A percentile compares a stretch with the other conserved stretches of the same genome.
phyloP scores from a whole-genome alignment of 148 eudicot species.

The Oxyria digyna region DNA sequence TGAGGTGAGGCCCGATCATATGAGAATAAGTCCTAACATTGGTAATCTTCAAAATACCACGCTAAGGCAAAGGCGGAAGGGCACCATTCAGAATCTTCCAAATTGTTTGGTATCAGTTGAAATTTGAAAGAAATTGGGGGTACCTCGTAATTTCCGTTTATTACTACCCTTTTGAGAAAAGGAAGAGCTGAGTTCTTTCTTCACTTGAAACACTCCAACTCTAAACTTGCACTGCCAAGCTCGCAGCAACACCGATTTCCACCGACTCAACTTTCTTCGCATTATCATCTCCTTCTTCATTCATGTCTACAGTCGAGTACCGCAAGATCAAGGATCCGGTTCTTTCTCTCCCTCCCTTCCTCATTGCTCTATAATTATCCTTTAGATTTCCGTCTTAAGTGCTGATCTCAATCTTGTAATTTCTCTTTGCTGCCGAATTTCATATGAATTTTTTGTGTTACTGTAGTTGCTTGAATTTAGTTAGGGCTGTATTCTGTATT shows the following conservation, averaged over 20 bases:
- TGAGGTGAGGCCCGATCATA: no score
- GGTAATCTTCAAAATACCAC: no score
- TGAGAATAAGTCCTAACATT: no score
- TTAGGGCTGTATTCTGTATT: not conserved
- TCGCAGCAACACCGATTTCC: not conserved
- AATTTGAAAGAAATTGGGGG: no score
- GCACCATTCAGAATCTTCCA: not conserved
- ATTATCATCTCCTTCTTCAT: not conserved
- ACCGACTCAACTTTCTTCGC: not conserved
- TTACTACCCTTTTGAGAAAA: not conserved
- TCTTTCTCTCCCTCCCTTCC: conserved; percentile 2
- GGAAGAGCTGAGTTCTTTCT: not conserved
- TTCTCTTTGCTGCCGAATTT: not conserved
- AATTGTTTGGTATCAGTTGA: not conserved
- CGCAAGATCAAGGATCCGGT: conserved; percentile 84
- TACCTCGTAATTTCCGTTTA: no score
- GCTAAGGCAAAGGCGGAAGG: not conserved
- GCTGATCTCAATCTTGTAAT: not conserved
- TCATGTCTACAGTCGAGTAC: conserved; percentile 44
- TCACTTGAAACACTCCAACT: not conserved
- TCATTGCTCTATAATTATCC: not conserved
- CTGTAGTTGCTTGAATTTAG: not conserved
- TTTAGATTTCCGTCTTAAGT: not conserved
- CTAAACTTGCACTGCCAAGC: not conserved
- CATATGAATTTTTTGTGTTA: not conserved